Base-by-base conservation (phyloP, 2,329 filamentous ascomycete genomes). In the Sarocladiaceae sp. region DNA sequence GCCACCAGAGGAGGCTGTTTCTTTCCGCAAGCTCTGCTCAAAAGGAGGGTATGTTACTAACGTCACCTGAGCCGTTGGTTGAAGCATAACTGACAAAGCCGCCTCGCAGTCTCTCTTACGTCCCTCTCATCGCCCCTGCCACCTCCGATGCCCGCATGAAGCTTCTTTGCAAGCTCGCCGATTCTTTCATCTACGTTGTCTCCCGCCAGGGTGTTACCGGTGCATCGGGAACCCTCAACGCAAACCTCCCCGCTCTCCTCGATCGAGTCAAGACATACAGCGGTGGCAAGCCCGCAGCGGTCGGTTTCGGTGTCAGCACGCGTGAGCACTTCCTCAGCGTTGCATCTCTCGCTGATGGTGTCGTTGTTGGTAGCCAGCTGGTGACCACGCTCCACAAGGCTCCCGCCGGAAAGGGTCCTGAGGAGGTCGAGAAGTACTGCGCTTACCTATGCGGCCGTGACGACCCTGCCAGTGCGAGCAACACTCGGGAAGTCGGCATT, bases 181-280 rank as follows among this genome's bases (percentile, higher is more conserved):
- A 97, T 72, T 97, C 92, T 3, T 99, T 97, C 76, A 96, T 99
- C 72, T 99, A 99, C 68, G 92, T 99, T 56, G 94, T 99, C 52
- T 97, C 93, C 23, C 82, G 93, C 61, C 95, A 96, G 87, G 94
- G 94, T 61, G 93, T 97, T 53, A 99, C 94, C 10, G 94, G 94
- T 61, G 94, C 91, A 13, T 86, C 85, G 1, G 92, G 92, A 29
- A 84, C 84, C 23, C 74, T 99, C 63, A 96, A 90, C 69, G 78
- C 85, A 40, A 86, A 87, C 54, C 81, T 99, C 29, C 90, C 92
- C 13, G 84, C 88, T 50, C 80, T 99, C 33, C 76, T 99, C 53
- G 80, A 82, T 53, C 84, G 90, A 35, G 94, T 99, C 23, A 94
- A 96, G 75, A 86, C 87, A 67, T 96, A 93, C 71, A 96, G 92